A percentile compares a stretch with the other conserved stretches of the same genome.
phyloP scores from a whole-genome alignment of 2,329 filamentous ascomycete species.

The Verticillium nonalfalfae region DNA sequence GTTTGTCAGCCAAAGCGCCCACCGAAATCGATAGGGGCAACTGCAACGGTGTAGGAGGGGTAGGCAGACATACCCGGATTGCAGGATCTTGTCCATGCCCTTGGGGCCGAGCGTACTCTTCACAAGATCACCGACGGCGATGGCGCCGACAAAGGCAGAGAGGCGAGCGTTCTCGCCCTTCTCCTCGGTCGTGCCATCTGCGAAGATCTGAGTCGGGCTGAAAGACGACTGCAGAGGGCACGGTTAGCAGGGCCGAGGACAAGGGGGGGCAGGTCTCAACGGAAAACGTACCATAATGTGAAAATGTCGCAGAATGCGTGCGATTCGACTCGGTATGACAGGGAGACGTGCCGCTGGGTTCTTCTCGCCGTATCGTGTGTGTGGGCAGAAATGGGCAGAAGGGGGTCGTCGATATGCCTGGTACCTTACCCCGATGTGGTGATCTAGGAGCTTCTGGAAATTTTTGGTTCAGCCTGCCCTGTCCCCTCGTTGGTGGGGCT shows the following conservation, averaged over 20 bases:
- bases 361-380: background rate
- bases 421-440: background rate
- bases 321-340: background rate
- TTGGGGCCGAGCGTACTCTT: slow-evolving; percentile 97
- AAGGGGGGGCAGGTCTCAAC: background rate
- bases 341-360: background rate
- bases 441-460: slow-evolving; percentile 1
- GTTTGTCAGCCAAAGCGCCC: background rate
- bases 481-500: slow-evolving; percentile 1
- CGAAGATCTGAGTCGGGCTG: slow-evolving; percentile 96
- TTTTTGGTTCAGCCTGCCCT: slow-evolving; percentile 1
- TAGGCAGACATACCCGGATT: slow-evolving; percentile 68
- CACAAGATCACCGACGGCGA: slow-evolving; percentile 93
- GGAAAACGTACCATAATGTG: background rate
- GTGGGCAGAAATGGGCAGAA: background rate
- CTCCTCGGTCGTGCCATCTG: slow-evolving; percentile 93
- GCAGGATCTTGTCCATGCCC: slow-evolving; percentile 98
- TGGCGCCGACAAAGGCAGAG: slow-evolving; percentile 95
- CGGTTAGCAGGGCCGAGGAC: background rate
- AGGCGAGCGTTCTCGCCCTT: slow-evolving; percentile 99
- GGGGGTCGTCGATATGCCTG: background rate
- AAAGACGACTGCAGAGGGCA: slow-evolving; percentile 44
- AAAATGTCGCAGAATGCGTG: background rate
- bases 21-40: slow-evolving; percentile 2
- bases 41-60: background rate